phyloP scores from a whole-genome alignment of 1,139 yeast genomes.

The Yamadazyma pseudoaaseri region DNA sequence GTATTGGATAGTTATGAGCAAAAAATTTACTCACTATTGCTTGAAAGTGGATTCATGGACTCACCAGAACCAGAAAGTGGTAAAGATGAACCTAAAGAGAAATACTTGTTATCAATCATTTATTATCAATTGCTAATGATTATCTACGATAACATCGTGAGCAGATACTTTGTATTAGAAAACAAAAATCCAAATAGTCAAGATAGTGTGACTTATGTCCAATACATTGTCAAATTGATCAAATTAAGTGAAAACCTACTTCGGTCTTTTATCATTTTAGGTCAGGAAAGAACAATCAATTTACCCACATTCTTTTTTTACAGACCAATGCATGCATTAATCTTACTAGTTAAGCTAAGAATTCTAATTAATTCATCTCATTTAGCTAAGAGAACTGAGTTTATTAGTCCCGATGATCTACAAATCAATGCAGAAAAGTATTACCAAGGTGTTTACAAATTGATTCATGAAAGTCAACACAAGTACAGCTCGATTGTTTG shows the following conservation, averaged over 20 bases:
- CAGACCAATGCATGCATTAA: constrained; percentile 55
- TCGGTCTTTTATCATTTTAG: constrained; percentile 41
- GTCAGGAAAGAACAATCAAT: constrained; percentile 31
- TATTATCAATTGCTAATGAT: constrained; percentile 49
- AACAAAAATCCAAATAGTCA: constrained; percentile 7
- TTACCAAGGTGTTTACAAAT: constrained; percentile 26
- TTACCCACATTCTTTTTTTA: constrained; percentile 57
- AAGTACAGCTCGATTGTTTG: constrained; percentile 36
- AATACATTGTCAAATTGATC: constrained; percentile 38
- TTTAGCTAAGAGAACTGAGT: constrained; percentile 14
- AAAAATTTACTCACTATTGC: constrained; percentile 18
- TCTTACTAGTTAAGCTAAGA: constrained; percentile 44
- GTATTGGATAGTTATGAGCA: constrained; percentile 23
- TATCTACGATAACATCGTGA: constrained; percentile 44
- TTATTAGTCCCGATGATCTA: constrained; percentile 15
- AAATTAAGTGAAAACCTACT: constrained; percentile 44
- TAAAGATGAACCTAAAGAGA: constrained; percentile 25
- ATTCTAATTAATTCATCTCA: constrained; percentile 40
- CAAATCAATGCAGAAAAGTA: constrained; percentile 37
- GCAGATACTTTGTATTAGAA: constrained; percentile 15
- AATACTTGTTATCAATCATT: constrained; percentile 32
- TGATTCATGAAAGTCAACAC: constrained; percentile 23
- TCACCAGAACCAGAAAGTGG: constrained; percentile 13
- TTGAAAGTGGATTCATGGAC: constrained; percentile 30
- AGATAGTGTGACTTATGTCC: constrained; percentile 23